A percentile compares a stretch with the other conserved stretches of the same genome.
phyloP scores from a whole-genome alignment of 1,284 basidiomycete species.

The Trametes pubescens region DNA sequence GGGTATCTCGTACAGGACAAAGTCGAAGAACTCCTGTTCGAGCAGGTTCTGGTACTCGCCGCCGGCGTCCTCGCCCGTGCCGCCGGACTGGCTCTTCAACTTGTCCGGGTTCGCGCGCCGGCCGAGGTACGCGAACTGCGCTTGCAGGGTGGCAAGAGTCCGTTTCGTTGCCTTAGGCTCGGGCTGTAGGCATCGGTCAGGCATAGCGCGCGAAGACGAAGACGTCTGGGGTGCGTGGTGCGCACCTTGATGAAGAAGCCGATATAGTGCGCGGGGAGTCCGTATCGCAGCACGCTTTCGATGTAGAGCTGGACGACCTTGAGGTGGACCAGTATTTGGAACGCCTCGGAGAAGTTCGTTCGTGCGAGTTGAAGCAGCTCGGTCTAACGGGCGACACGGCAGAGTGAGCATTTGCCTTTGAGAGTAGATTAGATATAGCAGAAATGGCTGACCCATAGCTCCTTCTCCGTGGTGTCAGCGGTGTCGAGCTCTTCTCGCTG shows the following conservation, averaged over 20 bases:
- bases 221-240: conserved; percentile 1
- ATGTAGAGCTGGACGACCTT: conserved; percentile 93
- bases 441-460: conserved; percentile 86
- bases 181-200: conserved; percentile 61
- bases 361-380: conserved; percentile 93
- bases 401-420: no score
- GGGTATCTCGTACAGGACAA: conserved; percentile 88
- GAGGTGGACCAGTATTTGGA: conserved; percentile 93
- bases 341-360: conserved; percentile 97
- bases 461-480: conserved; percentile 91
- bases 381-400: no score
- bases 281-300: conserved; percentile 96
- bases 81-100: conserved; percentile 47
- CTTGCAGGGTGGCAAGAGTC: conserved; percentile 76
- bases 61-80: conserved; percentile 62
- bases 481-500: conserved; percentile 85
- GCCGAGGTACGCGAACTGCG: conserved; percentile 84
- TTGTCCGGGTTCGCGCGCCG: conserved; percentile 65
- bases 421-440: neutral
- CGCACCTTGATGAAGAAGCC: conserved; percentile 84
- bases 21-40: conserved; percentile 95
- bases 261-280: conserved; percentile 92
- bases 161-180: conserved; percentile 88
- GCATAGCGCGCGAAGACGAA: neutral
- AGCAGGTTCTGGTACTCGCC: conserved; percentile 92